Conservation (phyloP, 2,329 filamentous ascomycete genomes). For the Tricladium varicosporioides region DNA sequence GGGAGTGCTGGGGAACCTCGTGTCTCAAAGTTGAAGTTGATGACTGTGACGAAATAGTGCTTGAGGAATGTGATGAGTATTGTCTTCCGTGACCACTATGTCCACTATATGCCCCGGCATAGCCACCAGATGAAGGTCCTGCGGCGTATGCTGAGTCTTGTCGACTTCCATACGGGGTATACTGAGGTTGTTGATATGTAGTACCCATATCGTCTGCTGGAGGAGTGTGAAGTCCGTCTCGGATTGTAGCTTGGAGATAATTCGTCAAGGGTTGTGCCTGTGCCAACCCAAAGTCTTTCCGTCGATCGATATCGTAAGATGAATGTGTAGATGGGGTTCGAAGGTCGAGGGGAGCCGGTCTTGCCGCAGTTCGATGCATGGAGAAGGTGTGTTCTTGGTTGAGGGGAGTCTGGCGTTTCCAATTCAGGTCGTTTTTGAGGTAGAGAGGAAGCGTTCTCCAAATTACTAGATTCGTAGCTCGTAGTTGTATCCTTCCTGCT, state of each 20-base stretch:
- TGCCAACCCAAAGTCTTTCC: constrained; percentile 20
- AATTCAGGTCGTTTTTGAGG: neutral
- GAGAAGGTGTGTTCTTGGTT: constrained; percentile 9
- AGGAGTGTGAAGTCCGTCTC: constrained; percentile 47
- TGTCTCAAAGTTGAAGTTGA: constrained; percentile 21
- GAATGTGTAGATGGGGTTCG: constrained; percentile 22
- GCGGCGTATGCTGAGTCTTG: constrained; percentile 35
- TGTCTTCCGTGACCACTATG: constrained; percentile 8
- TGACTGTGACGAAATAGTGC: constrained; percentile 13
- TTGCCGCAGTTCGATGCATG: constrained; percentile 35
- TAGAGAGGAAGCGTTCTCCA: neutral
- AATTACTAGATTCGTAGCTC: neutral
- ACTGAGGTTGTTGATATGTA: constrained; percentile 45
- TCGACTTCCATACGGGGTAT: constrained; percentile 46
- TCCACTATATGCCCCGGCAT: constrained; percentile 7
- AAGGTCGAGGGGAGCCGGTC: constrained; percentile 32
- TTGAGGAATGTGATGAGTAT: constrained; percentile 17
- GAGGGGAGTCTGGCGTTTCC: neutral
- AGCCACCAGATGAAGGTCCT: constrained; percentile 9
- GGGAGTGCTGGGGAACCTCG: constrained; percentile 27
- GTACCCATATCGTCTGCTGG: constrained; percentile 53
- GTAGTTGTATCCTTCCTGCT: neutral
- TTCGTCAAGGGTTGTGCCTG: constrained; percentile 16
- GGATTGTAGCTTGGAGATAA: constrained; percentile 29
- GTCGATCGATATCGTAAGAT: constrained; percentile 20